Evolutionary conservation across 495 filamentous ascomycete species (phyloP).

Genomic region (Podospora didyma): DNA sequence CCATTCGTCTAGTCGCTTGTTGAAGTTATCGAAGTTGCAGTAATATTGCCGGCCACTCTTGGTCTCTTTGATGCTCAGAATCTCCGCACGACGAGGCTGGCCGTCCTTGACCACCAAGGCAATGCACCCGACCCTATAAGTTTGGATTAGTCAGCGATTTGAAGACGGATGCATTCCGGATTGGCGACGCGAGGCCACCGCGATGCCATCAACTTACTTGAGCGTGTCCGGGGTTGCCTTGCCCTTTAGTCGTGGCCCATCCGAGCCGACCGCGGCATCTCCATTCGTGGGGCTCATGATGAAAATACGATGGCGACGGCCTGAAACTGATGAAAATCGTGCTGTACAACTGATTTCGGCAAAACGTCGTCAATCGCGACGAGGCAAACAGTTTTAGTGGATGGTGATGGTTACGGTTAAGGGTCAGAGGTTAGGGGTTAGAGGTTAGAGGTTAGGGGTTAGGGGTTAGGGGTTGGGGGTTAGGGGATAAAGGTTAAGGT

Average conservation of each 20-base stretch:
- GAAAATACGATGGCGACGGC: conserved; percentile 9
- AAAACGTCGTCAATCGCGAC: background rate
- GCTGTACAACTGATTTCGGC: background rate
- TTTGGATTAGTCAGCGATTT: conserved; percentile 5
- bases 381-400: background rate
- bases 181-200: background rate
- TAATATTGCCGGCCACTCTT: conserved; percentile 85
- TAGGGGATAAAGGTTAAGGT: too few species aligned
- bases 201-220: conserved; percentile 46
- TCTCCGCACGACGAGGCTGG: conserved; percentile 84
- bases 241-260: conserved; percentile 61
- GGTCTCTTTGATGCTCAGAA: conserved; percentile 78
- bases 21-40: conserved; percentile 98
- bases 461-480: too few species aligned
- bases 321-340: conserved; percentile 8
- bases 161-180: background rate
- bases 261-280: conserved; percentile 42
- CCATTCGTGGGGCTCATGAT: conserved; percentile 42
- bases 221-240: conserved; percentile 76
- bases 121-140: conserved; percentile 43
- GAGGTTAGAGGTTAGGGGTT: too few species aligned
- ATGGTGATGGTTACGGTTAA: too few species aligned
- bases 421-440: too few species aligned
- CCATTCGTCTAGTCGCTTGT: conserved; percentile 99
- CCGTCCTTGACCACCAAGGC: conserved; percentile 61